Conservation (phyloP, 148 eudicot species). For the Nyssa sinensis region DNA sequence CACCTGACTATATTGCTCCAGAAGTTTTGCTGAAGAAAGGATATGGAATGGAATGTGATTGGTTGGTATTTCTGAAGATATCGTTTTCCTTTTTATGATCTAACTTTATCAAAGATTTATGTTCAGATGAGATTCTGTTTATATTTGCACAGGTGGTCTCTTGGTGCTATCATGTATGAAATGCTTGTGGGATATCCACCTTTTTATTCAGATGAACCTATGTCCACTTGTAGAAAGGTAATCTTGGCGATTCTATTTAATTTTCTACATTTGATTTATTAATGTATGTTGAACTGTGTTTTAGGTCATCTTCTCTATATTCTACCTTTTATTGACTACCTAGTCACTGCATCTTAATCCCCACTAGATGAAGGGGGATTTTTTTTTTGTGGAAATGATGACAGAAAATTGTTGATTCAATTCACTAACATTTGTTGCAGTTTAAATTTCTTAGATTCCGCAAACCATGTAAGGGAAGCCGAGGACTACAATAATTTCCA, state of each 20-base stretch:
- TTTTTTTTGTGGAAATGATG: constrained; percentile 10
- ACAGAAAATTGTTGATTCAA: neutral
- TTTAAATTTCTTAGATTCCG: neutral
- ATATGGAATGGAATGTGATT: constrained; percentile 99
- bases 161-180: constrained; percentile 99
- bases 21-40: constrained; percentile 98
- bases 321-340: constrained; percentile 7
- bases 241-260: constrained; percentile 13
- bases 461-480: neutral
- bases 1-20: constrained; percentile 99
- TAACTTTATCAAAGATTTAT: constrained; percentile 1
- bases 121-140: constrained; percentile 12
- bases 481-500: neutral
- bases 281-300: neutral
- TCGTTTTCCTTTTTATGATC: neutral
- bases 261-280: neutral
- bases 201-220: constrained; percentile 96
- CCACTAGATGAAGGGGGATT: neutral
- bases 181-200: constrained; percentile 99
- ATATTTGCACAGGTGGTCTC: constrained; percentile 76
- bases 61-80: constrained; percentile 49
- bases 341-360: neutral
- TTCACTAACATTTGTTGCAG: neutral
- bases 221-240: constrained; percentile 99
- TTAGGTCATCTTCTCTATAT: neutral